Conservation (phyloP, 108 stramenopile genomes). For the Parietichytrium sp. region DNA sequence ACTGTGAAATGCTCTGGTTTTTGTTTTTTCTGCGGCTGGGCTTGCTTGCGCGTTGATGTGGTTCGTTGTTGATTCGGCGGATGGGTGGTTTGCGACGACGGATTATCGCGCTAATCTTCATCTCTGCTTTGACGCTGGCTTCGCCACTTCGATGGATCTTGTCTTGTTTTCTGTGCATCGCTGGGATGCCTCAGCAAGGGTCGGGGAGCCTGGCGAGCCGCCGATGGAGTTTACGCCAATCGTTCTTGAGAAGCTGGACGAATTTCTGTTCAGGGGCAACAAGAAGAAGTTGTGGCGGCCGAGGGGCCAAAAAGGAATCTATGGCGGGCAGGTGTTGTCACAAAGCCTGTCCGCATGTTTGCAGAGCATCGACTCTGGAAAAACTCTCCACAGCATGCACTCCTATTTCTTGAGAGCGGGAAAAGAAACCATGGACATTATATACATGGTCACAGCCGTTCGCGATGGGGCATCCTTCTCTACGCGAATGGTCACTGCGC, state of each 20-base stretch:
- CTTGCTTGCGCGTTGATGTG: no score
- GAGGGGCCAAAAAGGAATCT: conserved; percentile 37
- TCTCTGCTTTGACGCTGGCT: no score
- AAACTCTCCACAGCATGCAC: conserved; percentile 43
- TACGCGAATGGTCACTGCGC: conserved; percentile 38
- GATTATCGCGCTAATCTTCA: no score
- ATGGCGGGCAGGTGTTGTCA: conserved; percentile 43
- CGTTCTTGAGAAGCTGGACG: conserved; percentile 12
- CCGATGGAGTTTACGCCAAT: neutral
- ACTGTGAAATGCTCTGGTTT: no score
- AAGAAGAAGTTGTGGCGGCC: conserved; percentile 38
- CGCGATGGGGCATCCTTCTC: conserved; percentile 28
- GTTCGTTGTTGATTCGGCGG: no score
- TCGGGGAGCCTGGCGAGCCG: conserved; percentile 20
- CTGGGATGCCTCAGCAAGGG: neutral
- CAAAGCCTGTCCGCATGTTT: conserved; percentile 13
- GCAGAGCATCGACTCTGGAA: neutral
- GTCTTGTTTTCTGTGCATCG: no score
- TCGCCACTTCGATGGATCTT: no score
- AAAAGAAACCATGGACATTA: conserved; percentile 7
- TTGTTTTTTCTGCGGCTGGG: no score
- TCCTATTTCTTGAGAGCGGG: conserved; percentile 41
- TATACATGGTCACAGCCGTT: conserved; percentile 18
- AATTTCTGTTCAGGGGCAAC: conserved; percentile 6
- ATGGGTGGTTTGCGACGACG: no score